Conservation (phyloP, 129 eudicot genomes). For the Oenanthe sinensis region DNA sequence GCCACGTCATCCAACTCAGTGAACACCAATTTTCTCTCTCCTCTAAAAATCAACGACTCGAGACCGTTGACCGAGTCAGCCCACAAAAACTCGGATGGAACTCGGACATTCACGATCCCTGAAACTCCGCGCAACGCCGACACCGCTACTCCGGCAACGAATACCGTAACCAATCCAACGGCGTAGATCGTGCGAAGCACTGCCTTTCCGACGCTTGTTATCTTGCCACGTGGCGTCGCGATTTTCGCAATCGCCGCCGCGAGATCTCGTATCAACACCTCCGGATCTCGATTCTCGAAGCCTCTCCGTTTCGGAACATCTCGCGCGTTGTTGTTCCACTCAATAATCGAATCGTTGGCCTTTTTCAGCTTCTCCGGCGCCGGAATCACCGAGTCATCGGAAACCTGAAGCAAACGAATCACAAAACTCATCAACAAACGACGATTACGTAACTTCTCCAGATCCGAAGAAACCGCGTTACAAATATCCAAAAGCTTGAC, state of each 20-base stretch:
- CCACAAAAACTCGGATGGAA: conserved; percentile 29
- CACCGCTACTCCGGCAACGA: conserved; percentile 27
- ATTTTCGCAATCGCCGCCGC: conserved; percentile 10
- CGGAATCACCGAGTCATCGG: conserved; percentile 11
- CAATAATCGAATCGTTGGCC: conserved; percentile 19
- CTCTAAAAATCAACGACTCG: conserved; percentile 17
- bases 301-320: conserved; percentile 22
- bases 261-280: conserved; percentile 28
- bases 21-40: conserved; percentile 7
- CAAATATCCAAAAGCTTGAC: conserved; percentile 38
- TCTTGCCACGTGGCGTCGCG: conserved; percentile 29
- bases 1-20: conserved; percentile 24
- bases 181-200: conserved; percentile 35
- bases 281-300: conserved; percentile 15
- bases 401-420: conserved; percentile 20
- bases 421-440: conserved; percentile 30
- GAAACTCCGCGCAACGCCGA: conserved; percentile 19
- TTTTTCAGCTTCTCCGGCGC: conserved; percentile 25
- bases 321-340: conserved; percentile 12
- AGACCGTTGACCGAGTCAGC: conserved; percentile 27
- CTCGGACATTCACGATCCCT: conserved; percentile 10
- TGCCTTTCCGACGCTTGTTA: conserved; percentile 16
- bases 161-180: conserved; percentile 25
- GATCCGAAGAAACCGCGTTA: conserved; percentile 33
- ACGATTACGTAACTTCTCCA: conserved; percentile 26